Conservation (phyloP, 1,284 basidiomycete genomes). For the Ustilago crameri region DNA sequence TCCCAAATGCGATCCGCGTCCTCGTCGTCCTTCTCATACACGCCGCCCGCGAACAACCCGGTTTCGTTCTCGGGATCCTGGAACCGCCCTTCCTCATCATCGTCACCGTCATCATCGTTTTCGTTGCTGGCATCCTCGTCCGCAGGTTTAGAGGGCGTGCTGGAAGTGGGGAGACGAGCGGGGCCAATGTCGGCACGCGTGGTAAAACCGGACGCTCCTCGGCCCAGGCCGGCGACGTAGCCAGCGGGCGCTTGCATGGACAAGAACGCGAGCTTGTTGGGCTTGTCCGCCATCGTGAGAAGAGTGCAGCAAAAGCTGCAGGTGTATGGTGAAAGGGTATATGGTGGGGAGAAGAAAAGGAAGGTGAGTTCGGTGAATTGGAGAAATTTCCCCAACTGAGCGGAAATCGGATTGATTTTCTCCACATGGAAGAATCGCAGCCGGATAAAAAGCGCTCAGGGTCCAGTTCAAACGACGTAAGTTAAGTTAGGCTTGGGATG, state of each 20-base stretch:
- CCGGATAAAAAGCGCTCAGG: constrained; percentile 7
- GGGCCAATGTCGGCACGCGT: constrained; percentile 99
- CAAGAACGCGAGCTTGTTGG: constrained; percentile 63
- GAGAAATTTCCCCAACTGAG: background rate
- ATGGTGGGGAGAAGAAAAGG: background rate
- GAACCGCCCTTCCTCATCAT: constrained; percentile 85
- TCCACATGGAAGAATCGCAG: constrained; percentile 10
- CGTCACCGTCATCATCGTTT: constrained; percentile 73
- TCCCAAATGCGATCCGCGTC: constrained; percentile 97
- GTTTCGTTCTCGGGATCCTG: constrained; percentile 98
- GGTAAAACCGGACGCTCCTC: constrained; percentile 90
- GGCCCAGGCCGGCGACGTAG: constrained; percentile 66
- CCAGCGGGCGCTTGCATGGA: constrained; percentile 64
- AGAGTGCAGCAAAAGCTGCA: background rate
- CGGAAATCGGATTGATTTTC: constrained; percentile 4
- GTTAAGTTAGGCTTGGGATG: background rate
- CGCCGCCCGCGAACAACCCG: constrained; percentile 92
- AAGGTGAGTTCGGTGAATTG: background rate
- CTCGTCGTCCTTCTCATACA: constrained; percentile 96
- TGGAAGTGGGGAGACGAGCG: constrained; percentile 80
- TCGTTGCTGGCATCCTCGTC: constrained; percentile 15
- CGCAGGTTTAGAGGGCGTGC: constrained; percentile 12
- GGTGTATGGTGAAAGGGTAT: background rate
- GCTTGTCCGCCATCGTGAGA: constrained; percentile 48
- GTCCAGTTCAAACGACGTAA: too few species aligned